Conservation (phyloP, 176 grass and related monocot genomes). For the Aegilops bicornis region DNA sequence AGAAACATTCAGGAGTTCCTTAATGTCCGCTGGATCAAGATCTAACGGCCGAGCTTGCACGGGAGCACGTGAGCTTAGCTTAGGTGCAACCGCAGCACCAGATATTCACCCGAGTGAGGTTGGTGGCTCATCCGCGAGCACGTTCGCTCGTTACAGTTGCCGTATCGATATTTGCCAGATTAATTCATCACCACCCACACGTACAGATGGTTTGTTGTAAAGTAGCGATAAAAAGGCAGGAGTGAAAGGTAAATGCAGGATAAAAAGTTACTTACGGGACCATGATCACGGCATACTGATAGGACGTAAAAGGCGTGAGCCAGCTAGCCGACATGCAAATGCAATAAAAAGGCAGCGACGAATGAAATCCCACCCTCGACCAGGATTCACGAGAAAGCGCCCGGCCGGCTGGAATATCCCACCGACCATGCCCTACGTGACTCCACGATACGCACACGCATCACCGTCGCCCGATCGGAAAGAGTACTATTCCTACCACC, state of each 20-base stretch:
- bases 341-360: neutral
- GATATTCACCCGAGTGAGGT: too few species aligned
- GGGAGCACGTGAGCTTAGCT: too few species aligned
- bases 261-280: neutral
- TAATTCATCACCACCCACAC: neutral
- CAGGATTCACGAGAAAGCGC: neutral
- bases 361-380: neutral
- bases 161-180: neutral
- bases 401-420: neutral
- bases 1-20: too few species aligned
- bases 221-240: neutral
- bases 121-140: too few species aligned
- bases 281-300: neutral
- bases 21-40: too few species aligned
- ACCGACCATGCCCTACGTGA: slow-evolving; percentile 16
- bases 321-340: neutral
- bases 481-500: neutral
- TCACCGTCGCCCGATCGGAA: neutral
- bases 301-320: neutral
- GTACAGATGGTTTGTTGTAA: neutral
- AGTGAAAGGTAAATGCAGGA: neutral
- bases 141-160: neutral
- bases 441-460: neutral
- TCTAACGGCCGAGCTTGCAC: too few species aligned
- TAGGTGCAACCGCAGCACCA: too few species aligned